Conservation (phyloP, 805 yeast species). For the Debaryomyces castellii region DNA sequence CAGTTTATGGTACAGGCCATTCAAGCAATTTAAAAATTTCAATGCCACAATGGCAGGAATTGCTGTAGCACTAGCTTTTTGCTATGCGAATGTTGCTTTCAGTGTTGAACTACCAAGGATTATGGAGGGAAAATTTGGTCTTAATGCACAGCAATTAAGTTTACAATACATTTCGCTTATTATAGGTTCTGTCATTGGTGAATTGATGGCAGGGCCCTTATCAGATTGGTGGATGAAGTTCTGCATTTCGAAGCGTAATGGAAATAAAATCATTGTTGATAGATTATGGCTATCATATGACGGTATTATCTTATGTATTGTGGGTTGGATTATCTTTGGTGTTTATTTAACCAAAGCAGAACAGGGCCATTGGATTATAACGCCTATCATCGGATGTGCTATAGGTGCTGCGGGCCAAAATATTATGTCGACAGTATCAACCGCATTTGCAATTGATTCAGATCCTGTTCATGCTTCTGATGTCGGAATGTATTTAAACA, state of each 20-base stretch:
- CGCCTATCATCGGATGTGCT: conserved; percentile 22
- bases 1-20: not conserved
- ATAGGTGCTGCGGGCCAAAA: conserved; percentile 22
- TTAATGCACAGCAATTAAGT: conserved; percentile 20
- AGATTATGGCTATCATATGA: conserved; percentile 20
- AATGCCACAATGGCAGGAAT: conserved; percentile 10
- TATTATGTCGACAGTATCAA: conserved; percentile 20
- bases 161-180: conserved; percentile 21
- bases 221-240: conserved; percentile 24
- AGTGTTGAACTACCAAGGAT: conserved; percentile 22
- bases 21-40: not conserved
- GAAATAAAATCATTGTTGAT: conserved; percentile 9
- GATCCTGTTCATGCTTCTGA: conserved; percentile 17
- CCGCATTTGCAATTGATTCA: conserved; percentile 20
- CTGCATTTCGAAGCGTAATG: conserved; percentile 5
- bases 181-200: conserved; percentile 22
- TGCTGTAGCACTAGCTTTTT: conserved; percentile 18
- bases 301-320: conserved; percentile 17
- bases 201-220: conserved; percentile 19
- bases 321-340: conserved; percentile 22
- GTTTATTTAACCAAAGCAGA: conserved; percentile 13
- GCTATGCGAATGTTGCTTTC: conserved; percentile 20
- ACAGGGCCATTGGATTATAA: conserved; percentile 17
- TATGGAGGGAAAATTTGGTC: conserved; percentile 13
- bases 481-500: conserved; percentile 18